Evolutionary conservation across 140 eudicot species (phyloP).

Genomic region (Flaveria floridana): DNA sequence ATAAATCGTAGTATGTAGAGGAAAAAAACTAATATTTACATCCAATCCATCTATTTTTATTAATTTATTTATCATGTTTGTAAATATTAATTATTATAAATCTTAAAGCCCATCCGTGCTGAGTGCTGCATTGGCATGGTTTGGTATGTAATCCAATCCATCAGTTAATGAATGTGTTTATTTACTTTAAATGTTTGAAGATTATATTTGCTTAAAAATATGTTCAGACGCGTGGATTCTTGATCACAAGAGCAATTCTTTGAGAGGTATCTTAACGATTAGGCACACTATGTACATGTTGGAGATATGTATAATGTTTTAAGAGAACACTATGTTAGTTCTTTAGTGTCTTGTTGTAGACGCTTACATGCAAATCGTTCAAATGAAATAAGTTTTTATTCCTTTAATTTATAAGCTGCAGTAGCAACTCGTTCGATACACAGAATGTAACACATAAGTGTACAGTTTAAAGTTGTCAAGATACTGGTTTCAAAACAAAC

Average conservation of each 20-base stretch:
- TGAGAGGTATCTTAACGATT: neutral
- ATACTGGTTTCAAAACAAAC: conserved; percentile 59
- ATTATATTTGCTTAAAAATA: neutral
- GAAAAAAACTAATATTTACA: no score
- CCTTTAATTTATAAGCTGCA: conserved; percentile 7
- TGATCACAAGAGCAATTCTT: no score
- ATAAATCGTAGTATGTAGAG: no score
- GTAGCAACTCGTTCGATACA: conserved; percentile 16
- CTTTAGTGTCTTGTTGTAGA: neutral
- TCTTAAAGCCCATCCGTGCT: no score
- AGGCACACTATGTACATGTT: neutral
- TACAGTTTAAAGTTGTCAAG: conserved; percentile 29
- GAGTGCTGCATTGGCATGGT: no score
- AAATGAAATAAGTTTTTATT: neutral
- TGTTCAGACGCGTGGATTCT: no score
- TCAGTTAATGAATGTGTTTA: no score
- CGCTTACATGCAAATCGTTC: neutral
- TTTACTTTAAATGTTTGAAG: neutral
- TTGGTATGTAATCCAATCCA: no score
- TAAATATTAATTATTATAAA: no score
- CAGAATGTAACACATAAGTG: neutral
- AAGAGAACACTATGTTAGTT: neutral
- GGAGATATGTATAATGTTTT: neutral
- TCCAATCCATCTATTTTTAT: no score
- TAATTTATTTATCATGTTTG: no score